Conservation (phyloP, 2,329 filamentous ascomycete species). For the Cryphonectria carpinicola region DNA sequence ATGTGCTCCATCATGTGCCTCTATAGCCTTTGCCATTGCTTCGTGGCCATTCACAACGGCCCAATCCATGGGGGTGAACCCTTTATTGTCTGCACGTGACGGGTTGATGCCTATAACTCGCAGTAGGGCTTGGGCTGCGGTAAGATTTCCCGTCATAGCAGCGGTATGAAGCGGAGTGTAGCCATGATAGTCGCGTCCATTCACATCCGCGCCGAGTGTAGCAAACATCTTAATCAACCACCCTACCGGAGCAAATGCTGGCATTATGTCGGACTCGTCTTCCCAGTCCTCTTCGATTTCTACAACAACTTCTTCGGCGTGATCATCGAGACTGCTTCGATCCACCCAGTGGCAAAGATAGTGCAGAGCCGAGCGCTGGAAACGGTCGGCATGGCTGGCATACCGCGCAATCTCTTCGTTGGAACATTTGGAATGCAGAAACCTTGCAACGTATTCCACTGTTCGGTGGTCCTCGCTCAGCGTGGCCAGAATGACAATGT, state of each 20-base stretch:
- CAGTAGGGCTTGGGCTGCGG: not conserved
- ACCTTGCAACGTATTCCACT: not conserved
- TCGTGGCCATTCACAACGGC: not conserved
- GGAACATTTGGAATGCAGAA: not conserved
- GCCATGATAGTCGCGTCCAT: not conserved
- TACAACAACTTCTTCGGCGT: not conserved
- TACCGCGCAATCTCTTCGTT: not conserved
- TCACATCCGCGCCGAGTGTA: not conserved
- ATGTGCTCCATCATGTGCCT: not conserved
- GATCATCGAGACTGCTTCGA: not conserved
- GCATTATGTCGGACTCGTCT: not conserved
- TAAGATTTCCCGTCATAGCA: not conserved
- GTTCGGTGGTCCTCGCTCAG: not conserved
- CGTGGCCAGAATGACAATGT: not conserved
- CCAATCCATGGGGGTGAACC: not conserved
- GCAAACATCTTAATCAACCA: not conserved
- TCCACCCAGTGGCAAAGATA: not conserved
- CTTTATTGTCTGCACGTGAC: not conserved
- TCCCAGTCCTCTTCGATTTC: not conserved
- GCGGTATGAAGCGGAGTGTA: not conserved
- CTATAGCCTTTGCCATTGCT: not conserved
- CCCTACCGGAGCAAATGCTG: not conserved
- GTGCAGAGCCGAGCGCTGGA: not conserved
- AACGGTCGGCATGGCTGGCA: not conserved
- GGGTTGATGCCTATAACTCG: not conserved